phyloP scores from a whole-genome alignment of 2,329 filamentous ascomycete genomes.

The Aspergillus novoparasiticus region DNA sequence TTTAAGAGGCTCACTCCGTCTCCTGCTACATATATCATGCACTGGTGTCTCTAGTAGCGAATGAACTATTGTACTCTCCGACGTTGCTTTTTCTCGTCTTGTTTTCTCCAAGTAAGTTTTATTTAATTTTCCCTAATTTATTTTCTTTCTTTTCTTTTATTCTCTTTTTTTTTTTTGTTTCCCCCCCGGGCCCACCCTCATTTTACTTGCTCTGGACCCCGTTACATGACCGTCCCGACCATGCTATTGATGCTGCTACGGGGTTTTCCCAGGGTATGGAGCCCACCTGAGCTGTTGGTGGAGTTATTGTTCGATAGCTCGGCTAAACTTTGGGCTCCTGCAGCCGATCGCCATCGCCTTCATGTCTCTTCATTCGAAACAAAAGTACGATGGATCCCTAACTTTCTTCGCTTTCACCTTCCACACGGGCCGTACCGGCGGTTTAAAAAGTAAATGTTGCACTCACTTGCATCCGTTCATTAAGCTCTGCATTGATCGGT shows the following conservation, averaged over 20 bases:
- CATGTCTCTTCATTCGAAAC: neutral
- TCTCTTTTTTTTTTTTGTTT: neutral
- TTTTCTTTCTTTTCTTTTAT: neutral
- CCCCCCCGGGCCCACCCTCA: neutral
- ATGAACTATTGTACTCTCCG: neutral
- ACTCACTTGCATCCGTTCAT: constrained; percentile 5
- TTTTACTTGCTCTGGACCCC: neutral
- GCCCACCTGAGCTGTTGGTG: neutral
- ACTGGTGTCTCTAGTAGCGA: neutral
- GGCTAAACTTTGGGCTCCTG: constrained; percentile 2
- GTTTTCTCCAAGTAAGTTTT: neutral
- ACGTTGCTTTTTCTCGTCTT: neutral
- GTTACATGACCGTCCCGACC: neutral
- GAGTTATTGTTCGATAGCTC: neutral
- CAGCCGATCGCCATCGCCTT: neutral
- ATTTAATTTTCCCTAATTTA: neutral
- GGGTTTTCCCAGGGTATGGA: neutral
- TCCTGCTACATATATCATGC: neutral
- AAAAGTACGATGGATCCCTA: constrained; percentile 11
- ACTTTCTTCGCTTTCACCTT: constrained; percentile 6
- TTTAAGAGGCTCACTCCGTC: neutral
- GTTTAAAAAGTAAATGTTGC: neutral
- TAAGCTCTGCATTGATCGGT: constrained; percentile 11
- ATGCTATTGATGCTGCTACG: neutral
- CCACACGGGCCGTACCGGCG: constrained; percentile 20